Conservation (phyloP, 768 basidiomycete species). For the Suillus brevipes region DNA sequence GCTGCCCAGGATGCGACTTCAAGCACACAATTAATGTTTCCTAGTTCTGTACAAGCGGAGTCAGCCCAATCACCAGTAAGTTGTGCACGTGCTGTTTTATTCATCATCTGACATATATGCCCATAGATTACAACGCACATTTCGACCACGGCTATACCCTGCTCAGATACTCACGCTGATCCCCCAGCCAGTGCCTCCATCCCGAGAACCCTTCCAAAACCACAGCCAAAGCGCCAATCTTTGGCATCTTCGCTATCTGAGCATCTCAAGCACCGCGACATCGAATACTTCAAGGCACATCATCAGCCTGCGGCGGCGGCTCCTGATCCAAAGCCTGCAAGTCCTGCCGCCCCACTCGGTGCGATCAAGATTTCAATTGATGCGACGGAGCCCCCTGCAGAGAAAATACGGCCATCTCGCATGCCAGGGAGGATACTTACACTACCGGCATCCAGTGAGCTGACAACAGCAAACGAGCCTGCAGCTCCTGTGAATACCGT, state of each 20-base stretch:
- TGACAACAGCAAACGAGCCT: not conserved
- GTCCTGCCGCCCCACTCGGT: not conserved
- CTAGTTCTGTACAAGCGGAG: not conserved
- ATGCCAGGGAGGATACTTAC: slow-evolving; percentile 1
- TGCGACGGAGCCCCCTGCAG: not conserved
- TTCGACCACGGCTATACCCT: not conserved
- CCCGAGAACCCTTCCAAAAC: slow-evolving; percentile 14
- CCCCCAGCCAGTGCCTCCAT: slow-evolving; percentile 5
- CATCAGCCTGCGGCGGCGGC: slow-evolving; percentile 9
- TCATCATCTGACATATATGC: not conserved
- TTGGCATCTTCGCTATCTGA: slow-evolving; percentile 22
- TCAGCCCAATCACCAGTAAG: not conserved
- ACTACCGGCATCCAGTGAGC: not conserved
- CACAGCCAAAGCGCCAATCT: slow-evolving; percentile 28
- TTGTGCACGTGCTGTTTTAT: not conserved
- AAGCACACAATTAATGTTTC: not conserved
- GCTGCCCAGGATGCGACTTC: not conserved
- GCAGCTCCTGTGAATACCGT: not conserved
- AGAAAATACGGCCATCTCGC: slow-evolving; percentile 3
- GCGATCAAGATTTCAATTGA: not conserved
- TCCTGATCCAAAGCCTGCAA: not conserved
- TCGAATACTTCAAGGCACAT: slow-evolving; percentile 28
- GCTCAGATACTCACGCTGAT: not conserved
- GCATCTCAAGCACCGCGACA: slow-evolving; percentile 28
- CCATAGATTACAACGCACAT: not conserved